Evolutionary conservation across 1,284 basidiomycete species (phyloP).

Genomic region (Trametes hirsuta): DNA sequence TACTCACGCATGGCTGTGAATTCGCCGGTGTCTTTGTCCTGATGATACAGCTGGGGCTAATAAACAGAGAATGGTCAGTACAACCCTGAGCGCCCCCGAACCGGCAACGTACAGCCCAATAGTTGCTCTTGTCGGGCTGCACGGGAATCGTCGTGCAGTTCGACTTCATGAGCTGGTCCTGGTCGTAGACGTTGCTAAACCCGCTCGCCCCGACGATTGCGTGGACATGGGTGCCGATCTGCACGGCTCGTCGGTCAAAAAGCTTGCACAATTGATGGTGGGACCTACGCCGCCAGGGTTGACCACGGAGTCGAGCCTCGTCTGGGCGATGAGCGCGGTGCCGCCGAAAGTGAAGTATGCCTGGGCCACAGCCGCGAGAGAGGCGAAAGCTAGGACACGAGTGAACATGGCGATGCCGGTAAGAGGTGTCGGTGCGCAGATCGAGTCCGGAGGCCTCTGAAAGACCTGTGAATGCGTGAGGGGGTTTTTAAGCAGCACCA

Average conservation of each 20-base stretch:
- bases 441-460: neutral
- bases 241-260: neutral
- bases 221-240: slow-evolving; percentile 33
- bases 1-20: slow-evolving; percentile 16
- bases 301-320: slow-evolving; percentile 36
- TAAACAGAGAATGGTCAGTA: slow-evolving; percentile 6
- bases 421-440: neutral
- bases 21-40: slow-evolving; percentile 11
- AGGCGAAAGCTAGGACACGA: slow-evolving; percentile 18
- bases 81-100: neutral
- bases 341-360: slow-evolving; percentile 32
- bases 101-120: slow-evolving; percentile 30
- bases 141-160: slow-evolving; percentile 31
- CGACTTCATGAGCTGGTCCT: slow-evolving; percentile 25
- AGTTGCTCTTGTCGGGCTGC: slow-evolving; percentile 31
- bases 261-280: neutral
- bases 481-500: slow-evolving; percentile 10
- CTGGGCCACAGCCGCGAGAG: slow-evolving; percentile 26
- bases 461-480: neutral
- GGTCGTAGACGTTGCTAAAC: slow-evolving; percentile 28
- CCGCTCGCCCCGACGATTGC: slow-evolving; percentile 34
- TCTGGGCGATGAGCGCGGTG: slow-evolving; percentile 28
- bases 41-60: slow-evolving; percentile 18
- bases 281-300: slow-evolving; percentile 25
- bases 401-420: slow-evolving; percentile 8